Base-by-base conservation (phyloP, 495 filamentous ascomycete genomes). In the Aspergillus cristatus region DNA sequence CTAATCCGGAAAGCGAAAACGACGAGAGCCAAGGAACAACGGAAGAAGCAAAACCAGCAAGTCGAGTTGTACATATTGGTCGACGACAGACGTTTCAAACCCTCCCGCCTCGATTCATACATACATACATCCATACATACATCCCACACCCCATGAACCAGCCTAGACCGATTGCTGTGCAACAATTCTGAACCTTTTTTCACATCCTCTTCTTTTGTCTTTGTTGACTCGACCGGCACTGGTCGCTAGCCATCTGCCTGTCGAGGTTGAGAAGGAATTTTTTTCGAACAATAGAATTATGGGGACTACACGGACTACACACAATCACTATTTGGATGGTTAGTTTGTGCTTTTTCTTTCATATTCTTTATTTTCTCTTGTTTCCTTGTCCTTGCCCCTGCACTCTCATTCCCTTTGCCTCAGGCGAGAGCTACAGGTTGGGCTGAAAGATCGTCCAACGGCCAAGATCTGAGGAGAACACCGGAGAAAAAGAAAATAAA, bases 301-400 rank as follows among this genome's bases (percentile, higher is more conserved):
- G 63, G 61, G 60, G 50, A 49, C 63, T 37, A 48, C 55, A 45
- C 57, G 60, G 50, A 49, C 63, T 37, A 48, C 55, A 45, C 57
- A 55, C 39, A 57, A 59, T n/a, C 20, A 24, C 8, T 44, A 49
- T 51, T 32, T n/a, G n/a, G 63, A 67, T 62, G 63, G 63, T 67
- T 44, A 67, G 63, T 67, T 36, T 34, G 38, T 25, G 28, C 37
- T 42, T 46, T 42, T 45, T 38, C 34, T 47, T 44, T 32, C 34
- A 40, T 31, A 35, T 56, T 58, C 46, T 47, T 50, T 40, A 46
- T 55, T 40, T 32, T 39, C 6, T 12, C 36, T 17, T 18, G 13
- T 24, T n/a, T 26, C 16, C 18, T n/a, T 20, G 13, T 32, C n/a
- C 14, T 29, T 29, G 30, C 26, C 13, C 24, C 14, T 32, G 4